A percentile compares a stretch with the other conserved stretches of the same genome.
These are phyloP conservation scores for Lactifluus pinguis DNA, from an alignment of 768 basidiomycete genomes.

Conservation along the genomic window DNA sequence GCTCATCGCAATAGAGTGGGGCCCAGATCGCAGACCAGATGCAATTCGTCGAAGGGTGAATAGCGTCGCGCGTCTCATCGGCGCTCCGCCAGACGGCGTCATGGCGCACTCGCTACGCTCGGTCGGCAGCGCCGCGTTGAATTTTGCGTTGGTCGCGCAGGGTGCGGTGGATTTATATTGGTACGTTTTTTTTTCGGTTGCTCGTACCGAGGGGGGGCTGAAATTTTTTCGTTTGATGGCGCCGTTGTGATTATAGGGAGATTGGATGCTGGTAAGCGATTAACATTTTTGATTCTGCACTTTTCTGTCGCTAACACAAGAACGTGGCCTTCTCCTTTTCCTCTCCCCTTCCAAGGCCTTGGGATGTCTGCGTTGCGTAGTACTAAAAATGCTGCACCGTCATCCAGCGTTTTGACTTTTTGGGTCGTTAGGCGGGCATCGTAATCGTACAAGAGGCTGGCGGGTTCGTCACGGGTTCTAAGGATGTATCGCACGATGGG, in stretches of 20 bases:
- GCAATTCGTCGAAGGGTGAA: conserved; percentile 48
- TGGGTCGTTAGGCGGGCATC: conserved; percentile 54
- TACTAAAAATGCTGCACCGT: too few relatives aligned
- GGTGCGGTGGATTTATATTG: conserved; percentile 85
- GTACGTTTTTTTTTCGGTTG: conserved; percentile 34
- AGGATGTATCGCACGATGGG: conserved; percentile 32
- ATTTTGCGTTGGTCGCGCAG: conserved; percentile 78
- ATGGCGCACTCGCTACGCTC: conserved; percentile 84
- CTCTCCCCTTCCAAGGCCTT: conserved; percentile 37
- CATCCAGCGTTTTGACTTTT: too few relatives aligned
- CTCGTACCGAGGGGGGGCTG: too few relatives aligned
- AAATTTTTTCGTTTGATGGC: too few relatives aligned
- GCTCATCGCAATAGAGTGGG: conserved; percentile 82
- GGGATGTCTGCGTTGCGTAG: conserved; percentile 70
- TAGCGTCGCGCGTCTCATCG: conserved; percentile 70
- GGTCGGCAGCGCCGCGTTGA: conserved; percentile 76
- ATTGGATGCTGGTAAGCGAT: too few relatives aligned
- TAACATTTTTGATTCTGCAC: too few relatives aligned
- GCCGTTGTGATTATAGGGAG: too few relatives aligned
- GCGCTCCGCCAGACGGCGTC: conserved; percentile 53
- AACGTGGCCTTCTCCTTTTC: too few relatives aligned
- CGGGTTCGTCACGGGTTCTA: conserved; percentile 64
- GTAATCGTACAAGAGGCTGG: conserved; percentile 91
- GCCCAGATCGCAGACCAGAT: conserved; percentile 56
- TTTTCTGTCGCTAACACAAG: too few relatives aligned